Evolutionary conservation across 192 early-diverging fungal species (phyloP).

Genomic region (Blastocladiella britannica): DNA sequence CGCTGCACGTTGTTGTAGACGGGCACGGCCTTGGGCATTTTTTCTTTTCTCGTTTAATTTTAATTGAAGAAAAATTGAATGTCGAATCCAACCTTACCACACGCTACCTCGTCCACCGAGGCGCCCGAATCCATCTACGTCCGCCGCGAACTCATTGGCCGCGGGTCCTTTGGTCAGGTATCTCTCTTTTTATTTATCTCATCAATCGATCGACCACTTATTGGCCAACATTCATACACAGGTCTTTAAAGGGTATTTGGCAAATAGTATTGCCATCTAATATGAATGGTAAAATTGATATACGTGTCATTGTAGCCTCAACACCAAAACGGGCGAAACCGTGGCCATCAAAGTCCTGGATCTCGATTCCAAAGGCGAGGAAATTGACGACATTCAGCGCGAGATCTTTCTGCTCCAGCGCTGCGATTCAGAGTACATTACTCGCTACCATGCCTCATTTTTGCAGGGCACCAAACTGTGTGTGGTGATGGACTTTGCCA

Average conservation of each 20-base stretch:
- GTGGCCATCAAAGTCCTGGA: constrained; percentile 97
- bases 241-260: no score
- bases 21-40: neutral
- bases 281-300: no score
- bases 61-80: no score
- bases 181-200: no score
- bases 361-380: constrained; percentile 89
- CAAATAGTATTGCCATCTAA: no score
- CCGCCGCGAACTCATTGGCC: neutral
- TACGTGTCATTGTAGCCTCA: no score
- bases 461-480: constrained; percentile 82
- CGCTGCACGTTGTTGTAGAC: neutral
- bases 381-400: constrained; percentile 81
- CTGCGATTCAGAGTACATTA: constrained; percentile 73
- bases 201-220: no score
- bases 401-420: constrained; percentile 76
- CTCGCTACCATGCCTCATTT: constrained; percentile 77
- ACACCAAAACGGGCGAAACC: constrained; percentile 50
- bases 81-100: no score
- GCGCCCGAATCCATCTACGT: neutral
- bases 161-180: constrained; percentile 5
- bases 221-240: no score
- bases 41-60: no score
- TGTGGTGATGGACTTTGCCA: constrained; percentile 97
- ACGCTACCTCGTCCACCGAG: no score